A percentile compares a stretch with the other conserved stretches of the same genome.
phyloP scores from a whole-genome alignment of 73 alveolate species.

The Diophrys appendiculata region DNA sequence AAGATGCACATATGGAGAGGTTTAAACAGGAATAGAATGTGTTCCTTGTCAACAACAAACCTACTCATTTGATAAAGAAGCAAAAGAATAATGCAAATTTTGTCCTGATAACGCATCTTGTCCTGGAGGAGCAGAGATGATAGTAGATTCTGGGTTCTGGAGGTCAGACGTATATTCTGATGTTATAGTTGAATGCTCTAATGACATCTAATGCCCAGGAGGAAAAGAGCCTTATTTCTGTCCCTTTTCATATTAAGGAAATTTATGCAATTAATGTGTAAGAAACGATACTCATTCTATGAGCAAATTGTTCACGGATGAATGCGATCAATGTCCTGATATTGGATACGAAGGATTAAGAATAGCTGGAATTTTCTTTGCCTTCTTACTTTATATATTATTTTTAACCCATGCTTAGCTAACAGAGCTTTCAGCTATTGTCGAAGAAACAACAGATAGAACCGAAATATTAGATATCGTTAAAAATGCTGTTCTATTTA shows the following conservation, averaged over 20 bases:
- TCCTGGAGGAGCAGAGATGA: conserved; percentile 56
- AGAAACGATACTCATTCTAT: background rate
- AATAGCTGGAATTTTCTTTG: background rate
- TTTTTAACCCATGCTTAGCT: background rate
- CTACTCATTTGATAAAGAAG: background rate
- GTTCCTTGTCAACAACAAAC: too few relatives aligned
- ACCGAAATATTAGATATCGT: background rate
- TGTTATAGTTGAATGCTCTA: conserved; percentile 32
- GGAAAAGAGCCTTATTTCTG: background rate
- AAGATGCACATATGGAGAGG: too few relatives aligned
- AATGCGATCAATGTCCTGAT: background rate
- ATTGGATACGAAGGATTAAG: background rate
- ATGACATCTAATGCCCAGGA: conserved; percentile 45
- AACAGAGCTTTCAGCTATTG: background rate
- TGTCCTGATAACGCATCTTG: conserved; percentile 57
- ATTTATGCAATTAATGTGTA: background rate
- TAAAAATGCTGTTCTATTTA: background rate
- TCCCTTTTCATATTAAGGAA: background rate
- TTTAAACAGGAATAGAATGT: too few relatives aligned
- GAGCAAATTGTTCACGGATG: background rate
- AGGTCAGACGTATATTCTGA: conserved; percentile 37
- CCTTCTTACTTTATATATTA: background rate
- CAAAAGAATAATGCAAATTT: conserved; percentile 17
- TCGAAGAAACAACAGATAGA: background rate
- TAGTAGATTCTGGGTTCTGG: conserved; percentile 58